phyloP scores from a whole-genome alignment of 768 basidiomycete genomes.

The Tulasnella sp. region DNA sequence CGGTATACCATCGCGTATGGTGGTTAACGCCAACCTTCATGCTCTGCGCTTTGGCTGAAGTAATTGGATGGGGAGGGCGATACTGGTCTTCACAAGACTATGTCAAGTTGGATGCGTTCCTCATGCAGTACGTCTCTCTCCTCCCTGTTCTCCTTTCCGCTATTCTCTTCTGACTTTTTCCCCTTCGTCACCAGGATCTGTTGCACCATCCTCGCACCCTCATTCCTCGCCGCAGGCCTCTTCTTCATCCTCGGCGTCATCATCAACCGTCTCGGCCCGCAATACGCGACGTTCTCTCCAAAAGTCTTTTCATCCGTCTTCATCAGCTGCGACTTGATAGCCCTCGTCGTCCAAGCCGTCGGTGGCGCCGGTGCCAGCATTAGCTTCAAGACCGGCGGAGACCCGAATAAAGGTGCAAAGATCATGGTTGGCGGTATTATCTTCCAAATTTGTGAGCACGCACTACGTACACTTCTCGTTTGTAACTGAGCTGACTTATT shows the following conservation, averaged over 20 bases:
- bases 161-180: neutral
- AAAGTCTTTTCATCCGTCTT: conserved; percentile 10
- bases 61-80: conserved; percentile 17
- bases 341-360: conserved; percentile 36
- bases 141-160: too few species aligned
- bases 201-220: conserved; percentile 18
- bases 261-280: conserved; percentile 23
- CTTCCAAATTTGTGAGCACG: conserved; percentile 20
- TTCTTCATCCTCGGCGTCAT: conserved; percentile 31
- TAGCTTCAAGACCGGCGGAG: conserved; percentile 20
- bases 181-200: neutral
- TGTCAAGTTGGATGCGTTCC: conserved; percentile 3
- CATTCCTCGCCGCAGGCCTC: conserved; percentile 30
- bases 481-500: neutral
- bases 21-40: conserved; percentile 17
- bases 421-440: conserved; percentile 26
- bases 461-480: conserved; percentile 3
- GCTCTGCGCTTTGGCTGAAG: conserved; percentile 10
- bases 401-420: conserved; percentile 19
- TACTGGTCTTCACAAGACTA: conserved; percentile 16
- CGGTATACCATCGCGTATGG: conserved; percentile 11
- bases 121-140: conserved; percentile 20
- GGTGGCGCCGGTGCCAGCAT: conserved; percentile 34
- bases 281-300: conserved; percentile 23
- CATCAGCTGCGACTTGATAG: conserved; percentile 32